phyloP scores from a whole-genome alignment of 202 grass and related monocot species.

The Dendrocalamus latiflorus region DNA sequence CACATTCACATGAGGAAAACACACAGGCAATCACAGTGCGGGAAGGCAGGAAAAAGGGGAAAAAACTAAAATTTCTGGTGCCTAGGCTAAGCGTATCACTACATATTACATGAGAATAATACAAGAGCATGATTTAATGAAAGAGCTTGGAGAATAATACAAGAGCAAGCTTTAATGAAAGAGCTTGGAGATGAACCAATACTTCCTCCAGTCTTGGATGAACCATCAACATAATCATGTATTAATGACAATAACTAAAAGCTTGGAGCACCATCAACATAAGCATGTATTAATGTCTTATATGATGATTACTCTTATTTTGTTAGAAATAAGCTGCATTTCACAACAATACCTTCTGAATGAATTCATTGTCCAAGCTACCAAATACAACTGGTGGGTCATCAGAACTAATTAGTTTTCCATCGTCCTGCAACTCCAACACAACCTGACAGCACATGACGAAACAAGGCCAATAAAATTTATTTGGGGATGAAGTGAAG shows the following conservation, averaged over 20 bases:
- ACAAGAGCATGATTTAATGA: not conserved
- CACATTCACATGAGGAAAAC: not conserved
- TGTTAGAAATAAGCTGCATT: constrained; percentile 16
- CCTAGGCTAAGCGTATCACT: not conserved
- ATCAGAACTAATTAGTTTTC: constrained; percentile 77
- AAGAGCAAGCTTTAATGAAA: not conserved
- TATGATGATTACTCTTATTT: not conserved
- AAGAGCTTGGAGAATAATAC: not conserved
- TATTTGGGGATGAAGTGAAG: not conserved
- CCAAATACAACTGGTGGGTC: constrained; percentile 73
- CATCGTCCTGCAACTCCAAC: constrained; percentile 88
- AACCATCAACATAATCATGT: not conserved
- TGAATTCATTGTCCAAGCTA: constrained; percentile 58
- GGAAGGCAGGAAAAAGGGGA: not conserved
- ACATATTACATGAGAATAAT: not conserved
- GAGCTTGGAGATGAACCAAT: not conserved
- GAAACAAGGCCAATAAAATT: constrained; percentile 20
- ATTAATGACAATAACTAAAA: not conserved
- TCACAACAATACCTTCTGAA: constrained; percentile 67
- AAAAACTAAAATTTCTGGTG: too few relatives aligned
- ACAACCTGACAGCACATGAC: constrained; percentile 59
- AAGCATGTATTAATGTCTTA: not conserved
- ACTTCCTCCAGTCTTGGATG: not conserved
- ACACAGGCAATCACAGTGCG: not conserved
- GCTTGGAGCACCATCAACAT: not conserved